Conservation (phyloP, 2,329 filamentous ascomycete species). For the Ophiostoma novo-ulmi region DNA sequence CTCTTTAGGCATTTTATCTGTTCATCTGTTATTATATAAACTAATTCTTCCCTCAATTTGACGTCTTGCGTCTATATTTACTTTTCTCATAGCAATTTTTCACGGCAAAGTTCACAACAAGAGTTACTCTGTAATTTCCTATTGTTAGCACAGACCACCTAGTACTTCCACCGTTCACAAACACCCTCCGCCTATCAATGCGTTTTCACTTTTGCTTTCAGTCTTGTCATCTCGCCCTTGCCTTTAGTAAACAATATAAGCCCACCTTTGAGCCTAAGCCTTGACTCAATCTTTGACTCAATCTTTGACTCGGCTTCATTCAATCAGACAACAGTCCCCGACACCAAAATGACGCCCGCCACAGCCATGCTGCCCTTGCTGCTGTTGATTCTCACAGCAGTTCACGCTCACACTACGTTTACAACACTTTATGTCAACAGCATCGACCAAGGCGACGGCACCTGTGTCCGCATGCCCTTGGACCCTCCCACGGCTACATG, state of each 20-base stretch:
- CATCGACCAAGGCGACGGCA: constrained; percentile 62
- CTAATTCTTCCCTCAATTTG: too few relatives aligned
- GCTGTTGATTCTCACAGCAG: constrained; percentile 28
- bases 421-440: constrained; percentile 60
- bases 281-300: not conserved
- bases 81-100: too few relatives aligned
- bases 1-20: not conserved
- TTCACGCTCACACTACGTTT: constrained; percentile 56
- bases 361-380: not conserved
- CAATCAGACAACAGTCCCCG: not conserved
- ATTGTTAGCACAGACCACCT: not conserved
- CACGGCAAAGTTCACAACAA: not conserved
- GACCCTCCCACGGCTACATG: constrained; percentile 47
- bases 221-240: not conserved
- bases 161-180: not conserved
- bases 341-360: not conserved
- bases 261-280: too few relatives aligned
- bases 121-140: not conserved
- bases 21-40: not conserved
- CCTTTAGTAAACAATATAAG: not conserved
- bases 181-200: not conserved
- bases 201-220: not conserved
- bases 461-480: constrained; percentile 63
- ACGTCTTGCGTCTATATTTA: too few relatives aligned
- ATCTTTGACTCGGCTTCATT: not conserved